Percentiles rank a stretch among this genome's conserved stretches.
phyloP scores from a whole-genome alignment of 2,329 filamentous ascomycete species.

The Aspergillus viridinutans region DNA sequence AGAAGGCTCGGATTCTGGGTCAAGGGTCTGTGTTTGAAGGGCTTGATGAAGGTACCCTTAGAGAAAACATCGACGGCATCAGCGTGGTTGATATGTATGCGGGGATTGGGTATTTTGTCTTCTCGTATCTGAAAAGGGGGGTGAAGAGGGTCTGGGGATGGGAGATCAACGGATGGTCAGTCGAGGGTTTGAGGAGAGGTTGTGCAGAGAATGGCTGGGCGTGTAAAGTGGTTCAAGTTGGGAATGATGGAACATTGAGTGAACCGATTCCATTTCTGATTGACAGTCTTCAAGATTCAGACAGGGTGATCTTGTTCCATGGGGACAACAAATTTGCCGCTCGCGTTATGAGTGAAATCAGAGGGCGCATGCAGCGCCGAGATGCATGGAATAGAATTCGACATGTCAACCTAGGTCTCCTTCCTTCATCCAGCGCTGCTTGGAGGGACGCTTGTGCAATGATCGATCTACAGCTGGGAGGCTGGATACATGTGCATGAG shows the following conservation, averaged over 20 bases:
- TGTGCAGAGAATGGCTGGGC: slow-evolving; percentile 66
- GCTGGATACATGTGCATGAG: slow-evolving; percentile 60
- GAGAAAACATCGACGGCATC: slow-evolving; percentile 23
- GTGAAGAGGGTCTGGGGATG: slow-evolving; percentile 70
- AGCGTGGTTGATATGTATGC: slow-evolving; percentile 74
- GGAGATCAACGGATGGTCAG: slow-evolving; percentile 85
- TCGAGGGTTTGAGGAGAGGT: slow-evolving; percentile 76
- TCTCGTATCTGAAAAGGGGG: slow-evolving; percentile 71
- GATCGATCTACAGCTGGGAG: slow-evolving; percentile 44
- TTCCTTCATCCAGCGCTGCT: slow-evolving; percentile 49
- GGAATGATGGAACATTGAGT: slow-evolving; percentile 32
- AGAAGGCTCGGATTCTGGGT: slow-evolving; percentile 71
- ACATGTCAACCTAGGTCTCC: slow-evolving; percentile 57
- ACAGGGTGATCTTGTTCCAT: slow-evolving; percentile 62
- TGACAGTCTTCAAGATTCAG: slow-evolving; percentile 34
- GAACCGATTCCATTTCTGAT: slow-evolving; percentile 28
- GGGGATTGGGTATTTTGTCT: slow-evolving; percentile 91
- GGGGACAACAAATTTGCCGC: slow-evolving; percentile 62
- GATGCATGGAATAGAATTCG: slow-evolving; percentile 38
- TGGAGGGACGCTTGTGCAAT: slow-evolving; percentile 49
- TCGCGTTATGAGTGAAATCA: slow-evolving; percentile 34
- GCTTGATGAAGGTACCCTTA: slow-evolving; percentile 24
- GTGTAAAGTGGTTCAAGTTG: slow-evolving; percentile 50
- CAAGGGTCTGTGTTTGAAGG: slow-evolving; percentile 36
- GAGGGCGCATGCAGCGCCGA: slow-evolving; percentile 27